Percentiles rank a stretch among this genome's conserved stretches.
phyloP scores from a whole-genome alignment of 305 asterid species.

The Fraxinus greggii region DNA sequence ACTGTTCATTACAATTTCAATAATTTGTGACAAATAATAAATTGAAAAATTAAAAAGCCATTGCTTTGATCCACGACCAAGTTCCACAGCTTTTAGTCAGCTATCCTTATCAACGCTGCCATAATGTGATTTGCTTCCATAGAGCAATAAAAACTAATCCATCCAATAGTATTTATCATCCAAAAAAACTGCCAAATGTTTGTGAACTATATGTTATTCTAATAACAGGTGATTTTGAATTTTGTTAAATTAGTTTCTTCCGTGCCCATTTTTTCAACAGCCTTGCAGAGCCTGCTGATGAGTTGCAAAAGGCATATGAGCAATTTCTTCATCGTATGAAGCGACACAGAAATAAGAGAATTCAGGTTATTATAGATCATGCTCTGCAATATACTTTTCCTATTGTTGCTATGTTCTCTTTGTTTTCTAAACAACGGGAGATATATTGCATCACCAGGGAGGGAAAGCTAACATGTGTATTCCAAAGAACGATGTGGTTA shows the following conservation, averaged over 20 bases:
- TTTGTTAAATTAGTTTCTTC: constrained; percentile 1
- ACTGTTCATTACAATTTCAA: background rate
- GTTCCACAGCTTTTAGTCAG: background rate
- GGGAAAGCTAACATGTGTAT: constrained; percentile 28
- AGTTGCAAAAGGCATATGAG: constrained; percentile 78
- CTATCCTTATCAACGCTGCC: background rate
- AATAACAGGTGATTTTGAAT: constrained; percentile 5
- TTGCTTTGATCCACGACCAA: background rate
- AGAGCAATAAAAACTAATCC: background rate
- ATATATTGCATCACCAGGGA: constrained; percentile 45
- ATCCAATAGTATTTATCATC: background rate
- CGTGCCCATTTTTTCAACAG: constrained; percentile 38
- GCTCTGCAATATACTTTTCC: constrained; percentile 6
- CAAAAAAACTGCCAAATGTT: background rate
- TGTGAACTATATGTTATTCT: constrained; percentile 7
- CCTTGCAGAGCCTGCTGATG: constrained; percentile 85
- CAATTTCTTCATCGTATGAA: constrained; percentile 72
- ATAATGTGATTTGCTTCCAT: background rate
- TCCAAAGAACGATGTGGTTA: constrained; percentile 25
- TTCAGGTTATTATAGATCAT: constrained; percentile 48
- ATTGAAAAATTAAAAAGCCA: background rate
- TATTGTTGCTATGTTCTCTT: constrained; percentile 14
- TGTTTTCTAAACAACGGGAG: constrained; percentile 31
- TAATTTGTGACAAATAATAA: background rate
- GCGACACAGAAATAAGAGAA: constrained; percentile 53